Percentiles rank a stretch among this genome's conserved stretches.
Evolutionary conservation across 78 protist genomes (phyloP).

Genomic region (Planoprotostelium fungivorum): DNA sequence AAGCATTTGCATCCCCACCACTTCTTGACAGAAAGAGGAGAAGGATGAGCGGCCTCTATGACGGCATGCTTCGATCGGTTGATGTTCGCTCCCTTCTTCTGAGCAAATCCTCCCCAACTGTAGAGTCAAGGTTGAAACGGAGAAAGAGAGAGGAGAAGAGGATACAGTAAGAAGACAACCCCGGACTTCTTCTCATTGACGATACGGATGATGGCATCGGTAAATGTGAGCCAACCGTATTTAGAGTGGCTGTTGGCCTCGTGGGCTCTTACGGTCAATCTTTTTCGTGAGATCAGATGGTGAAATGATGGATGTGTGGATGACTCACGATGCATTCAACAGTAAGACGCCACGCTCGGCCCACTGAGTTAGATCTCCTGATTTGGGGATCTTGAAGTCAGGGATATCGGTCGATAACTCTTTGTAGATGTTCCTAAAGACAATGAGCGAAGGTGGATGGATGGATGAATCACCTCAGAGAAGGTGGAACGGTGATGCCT

Average conservation of each 20-base stretch:
- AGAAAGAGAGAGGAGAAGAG: not conserved
- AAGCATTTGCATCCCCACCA: conserved; percentile 18
- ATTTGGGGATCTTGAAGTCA: conserved; percentile 25
- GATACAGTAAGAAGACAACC: conserved; percentile 31
- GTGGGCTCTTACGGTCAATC: conserved; percentile 47
- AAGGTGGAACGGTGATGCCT: conserved; percentile 63
- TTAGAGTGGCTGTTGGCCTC: conserved; percentile 62
- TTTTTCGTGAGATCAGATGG: not conserved
- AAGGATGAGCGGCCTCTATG: conserved; percentile 48
- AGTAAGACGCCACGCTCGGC: conserved; percentile 76
- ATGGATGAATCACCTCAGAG: conserved; percentile 15
- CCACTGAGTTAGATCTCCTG: conserved; percentile 66
- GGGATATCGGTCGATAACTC: conserved; percentile 36
- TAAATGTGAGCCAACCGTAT: conserved; percentile 73
- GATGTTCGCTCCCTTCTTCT: conserved; percentile 23
- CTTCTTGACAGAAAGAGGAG: conserved; percentile 31
- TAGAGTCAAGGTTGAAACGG: not conserved
- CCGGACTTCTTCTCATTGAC: not conserved
- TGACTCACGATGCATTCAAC: conserved; percentile 44
- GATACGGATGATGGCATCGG: conserved; percentile 55
- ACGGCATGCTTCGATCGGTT: conserved; percentile 19
- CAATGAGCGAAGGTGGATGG: not conserved
- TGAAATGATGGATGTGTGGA: not conserved
- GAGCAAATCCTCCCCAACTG: conserved; percentile 59
- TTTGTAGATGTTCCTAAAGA: conserved; percentile 45